Base-by-base conservation (phyloP, 305 asterid genomes). In the Ilex paraguariensis region DNA sequence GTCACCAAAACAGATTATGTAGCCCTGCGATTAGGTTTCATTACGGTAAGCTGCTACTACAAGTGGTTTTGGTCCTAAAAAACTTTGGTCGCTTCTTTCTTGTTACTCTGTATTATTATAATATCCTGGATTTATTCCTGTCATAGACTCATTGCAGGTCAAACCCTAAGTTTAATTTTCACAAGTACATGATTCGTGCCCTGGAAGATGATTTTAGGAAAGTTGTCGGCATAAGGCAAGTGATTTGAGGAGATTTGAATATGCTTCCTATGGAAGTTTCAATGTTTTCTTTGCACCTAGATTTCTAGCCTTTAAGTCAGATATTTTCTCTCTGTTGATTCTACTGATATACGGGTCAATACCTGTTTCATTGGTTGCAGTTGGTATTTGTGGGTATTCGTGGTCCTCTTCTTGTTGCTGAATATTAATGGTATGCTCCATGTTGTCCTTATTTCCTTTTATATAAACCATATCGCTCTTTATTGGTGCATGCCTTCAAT, bases 361-460 rank as follows among this genome's bases (percentile, higher is more conserved):
- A 46, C 66, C 60, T 67, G 66, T 42, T 76, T 51, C 66, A 11
- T 64, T 67, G 71, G 59, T 68, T 84, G 88, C 94, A 92, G 98
- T 79, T 92, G 97, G 98, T 90, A 92, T 75, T 71, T 92, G 80
- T 92, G 98, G 98, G 58, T 82, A 70, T 92, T 89, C 56, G 98
- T 90, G 68, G 66, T 90, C 79, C 11, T 92, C 72, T 92, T 90
- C 84, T 71, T 92, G 86, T 74, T 87, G 78, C 65, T 84, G 80
- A 87, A 92, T 70, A 66, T 92, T 61, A 76, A 90, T 4, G 97
- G 98, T 92, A 92, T 49, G 89, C 66, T 60, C 52, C 60, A 21
- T 21, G 28, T 21, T 21, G 28, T 64, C 65, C 65, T 4, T 36
- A 4, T 8, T 4, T 36, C 42, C 42, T 36, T 36, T 36, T 8